These are phyloP conservation scores for Debaryomyces castellii DNA, from an alignment of 805 yeast species.

Conservation along the genomic window DNA sequence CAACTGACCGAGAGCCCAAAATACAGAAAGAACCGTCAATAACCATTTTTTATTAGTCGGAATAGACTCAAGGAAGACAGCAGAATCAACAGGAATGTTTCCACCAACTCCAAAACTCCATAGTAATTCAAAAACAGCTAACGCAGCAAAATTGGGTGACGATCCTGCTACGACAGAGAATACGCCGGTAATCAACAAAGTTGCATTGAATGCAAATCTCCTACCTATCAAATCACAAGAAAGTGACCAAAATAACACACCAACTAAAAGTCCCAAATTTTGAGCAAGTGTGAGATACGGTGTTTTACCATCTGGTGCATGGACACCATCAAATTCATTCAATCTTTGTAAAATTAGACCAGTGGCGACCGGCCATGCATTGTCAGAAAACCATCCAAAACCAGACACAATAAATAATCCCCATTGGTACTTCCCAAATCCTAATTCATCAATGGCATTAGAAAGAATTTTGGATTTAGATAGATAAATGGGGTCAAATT, in stretches of 20 bases:
- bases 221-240: constrained; percentile 31
- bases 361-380: constrained; percentile 40
- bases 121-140: constrained; percentile 23
- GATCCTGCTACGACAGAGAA: constrained; percentile 30
- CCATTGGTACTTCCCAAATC: constrained; percentile 46
- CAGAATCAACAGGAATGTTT: constrained; percentile 31
- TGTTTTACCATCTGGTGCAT: constrained; percentile 28
- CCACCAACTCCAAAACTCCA: constrained; percentile 35
- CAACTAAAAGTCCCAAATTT: constrained; percentile 36
- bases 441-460: constrained; percentile 35
- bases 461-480: constrained; percentile 20
- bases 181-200: constrained; percentile 25
- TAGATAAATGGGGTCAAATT: constrained; percentile 17
- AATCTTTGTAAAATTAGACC: constrained; percentile 30
- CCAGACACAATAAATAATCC: constrained; percentile 56
- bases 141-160: constrained; percentile 27
- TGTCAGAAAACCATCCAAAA: constrained; percentile 54
- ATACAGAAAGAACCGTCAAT: constrained; percentile 42
- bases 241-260: constrained; percentile 31
- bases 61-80: constrained; percentile 27
- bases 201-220: constrained; percentile 28
- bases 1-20: constrained; percentile 67
- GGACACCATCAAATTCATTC: constrained; percentile 35
- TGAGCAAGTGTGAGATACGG: constrained; percentile 44
- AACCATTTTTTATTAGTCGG: constrained; percentile 26